These are phyloP conservation scores for Fusarium sp. DNA, from an alignment of 2,329 filamentous ascomycete species.

Conservation along the genomic window DNA sequence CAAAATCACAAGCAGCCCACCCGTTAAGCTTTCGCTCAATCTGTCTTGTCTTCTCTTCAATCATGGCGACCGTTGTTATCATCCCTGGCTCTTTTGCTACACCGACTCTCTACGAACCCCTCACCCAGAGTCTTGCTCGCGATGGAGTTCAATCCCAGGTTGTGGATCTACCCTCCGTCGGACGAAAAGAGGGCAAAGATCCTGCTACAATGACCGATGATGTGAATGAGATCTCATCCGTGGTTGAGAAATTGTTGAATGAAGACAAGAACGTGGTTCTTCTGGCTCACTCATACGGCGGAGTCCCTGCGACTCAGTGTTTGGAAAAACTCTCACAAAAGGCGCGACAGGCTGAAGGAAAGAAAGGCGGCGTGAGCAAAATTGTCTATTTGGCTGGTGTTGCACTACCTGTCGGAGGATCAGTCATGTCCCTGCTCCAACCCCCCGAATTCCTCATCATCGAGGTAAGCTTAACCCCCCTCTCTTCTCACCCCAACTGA, in stretches of 20 bases:
- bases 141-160: background rate
- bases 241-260: background rate
- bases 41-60: background rate
- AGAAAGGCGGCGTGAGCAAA: constrained; percentile 1
- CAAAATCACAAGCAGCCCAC: background rate
- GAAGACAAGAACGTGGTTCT: constrained; percentile 1
- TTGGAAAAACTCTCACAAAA: constrained; percentile 10
- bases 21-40: background rate
- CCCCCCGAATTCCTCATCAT: background rate
- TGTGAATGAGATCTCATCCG: constrained; percentile 4
- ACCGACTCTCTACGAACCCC: background rate
- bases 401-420: background rate
- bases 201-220: constrained; percentile 14
- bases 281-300: constrained; percentile 19
- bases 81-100: constrained; percentile 19
- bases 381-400: constrained; percentile 16
- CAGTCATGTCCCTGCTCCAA: constrained; percentile 1
- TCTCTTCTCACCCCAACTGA: background rate
- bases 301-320: constrained; percentile 15
- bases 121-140: background rate
- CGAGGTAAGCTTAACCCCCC: background rate
- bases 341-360: background rate
- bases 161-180: constrained; percentile 13
- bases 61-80: constrained; percentile 10
- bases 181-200: background rate